A percentile compares a stretch with the other conserved stretches of the same genome.
These are phyloP conservation scores for Aaosphaeria pasadenensis DNA, from an alignment of 2,329 filamentous ascomycete genomes.

Conservation along the genomic window DNA sequence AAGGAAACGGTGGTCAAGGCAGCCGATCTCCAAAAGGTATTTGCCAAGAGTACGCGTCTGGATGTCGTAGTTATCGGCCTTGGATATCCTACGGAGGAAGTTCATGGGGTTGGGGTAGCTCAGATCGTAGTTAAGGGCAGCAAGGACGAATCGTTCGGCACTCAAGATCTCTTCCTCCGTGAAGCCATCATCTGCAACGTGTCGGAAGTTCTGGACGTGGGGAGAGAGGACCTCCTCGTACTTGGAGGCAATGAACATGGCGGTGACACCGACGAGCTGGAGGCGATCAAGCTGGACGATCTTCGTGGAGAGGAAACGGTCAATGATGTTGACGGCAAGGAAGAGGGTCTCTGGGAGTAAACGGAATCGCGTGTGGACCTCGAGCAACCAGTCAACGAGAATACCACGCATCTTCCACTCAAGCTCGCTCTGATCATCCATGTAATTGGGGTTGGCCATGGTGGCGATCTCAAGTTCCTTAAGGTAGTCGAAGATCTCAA, in stretches of 20 bases:
- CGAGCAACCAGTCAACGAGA: slow-evolving; percentile 95
- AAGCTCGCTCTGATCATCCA: slow-evolving; percentile 88
- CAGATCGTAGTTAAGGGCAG: slow-evolving; percentile 90
- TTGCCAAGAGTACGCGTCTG: slow-evolving; percentile 96
- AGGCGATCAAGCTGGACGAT: slow-evolving; percentile 94
- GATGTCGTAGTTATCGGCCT: slow-evolving; percentile 99
- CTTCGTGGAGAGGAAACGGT: slow-evolving; percentile 93
- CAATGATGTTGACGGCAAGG: slow-evolving; percentile 95
- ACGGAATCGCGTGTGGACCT: slow-evolving; percentile 96
- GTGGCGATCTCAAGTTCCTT: slow-evolving; percentile 76
- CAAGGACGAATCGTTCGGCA: slow-evolving; percentile 92
- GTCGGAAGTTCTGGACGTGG: slow-evolving; percentile 94
- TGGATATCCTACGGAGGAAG: slow-evolving; percentile 96
- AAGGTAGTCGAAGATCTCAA: slow-evolving; percentile 96
- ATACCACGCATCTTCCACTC: slow-evolving; percentile 99
- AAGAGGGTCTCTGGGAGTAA: slow-evolving; percentile 95
- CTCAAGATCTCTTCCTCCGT: slow-evolving; percentile 91
- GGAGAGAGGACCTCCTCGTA: slow-evolving; percentile 98
- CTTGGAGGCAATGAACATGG: slow-evolving; percentile 99
- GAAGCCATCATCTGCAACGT: slow-evolving; percentile 96
- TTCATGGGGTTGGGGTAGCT: slow-evolving; percentile 99
- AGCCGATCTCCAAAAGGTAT: slow-evolving; percentile 95
- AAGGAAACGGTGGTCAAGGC: slow-evolving; percentile 94
- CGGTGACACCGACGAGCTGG: slow-evolving; percentile 93
- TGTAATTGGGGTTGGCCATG: slow-evolving; percentile 90